Percentiles rank a stretch among this genome's conserved stretches.
Evolutionary conservation across 495 filamentous ascomycete species (phyloP).

Genomic region (Aspergillus taichungensis): DNA sequence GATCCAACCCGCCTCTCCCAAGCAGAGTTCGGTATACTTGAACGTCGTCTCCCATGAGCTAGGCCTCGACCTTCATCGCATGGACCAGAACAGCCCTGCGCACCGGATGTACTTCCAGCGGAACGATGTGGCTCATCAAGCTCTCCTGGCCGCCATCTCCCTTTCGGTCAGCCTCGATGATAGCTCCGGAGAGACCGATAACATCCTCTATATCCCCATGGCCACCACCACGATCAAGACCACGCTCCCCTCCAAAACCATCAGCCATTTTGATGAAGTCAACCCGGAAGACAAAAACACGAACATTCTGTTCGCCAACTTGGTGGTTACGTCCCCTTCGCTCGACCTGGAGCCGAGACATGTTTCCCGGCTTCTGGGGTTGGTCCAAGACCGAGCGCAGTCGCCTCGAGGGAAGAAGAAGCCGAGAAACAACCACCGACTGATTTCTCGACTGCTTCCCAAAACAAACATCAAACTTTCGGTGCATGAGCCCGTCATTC

Average conservation of each 20-base stretch:
- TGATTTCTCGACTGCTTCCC: constrained; percentile 85
- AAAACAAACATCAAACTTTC: constrained; percentile 94
- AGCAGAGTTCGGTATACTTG: constrained; percentile 62
- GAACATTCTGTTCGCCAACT: constrained; percentile 92
- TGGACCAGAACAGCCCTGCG: constrained; percentile 87
- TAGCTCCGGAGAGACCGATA: constrained; percentile 71
- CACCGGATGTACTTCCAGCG: constrained; percentile 99
- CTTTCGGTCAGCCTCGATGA: constrained; percentile 88
- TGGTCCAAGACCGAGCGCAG: constrained; percentile 52
- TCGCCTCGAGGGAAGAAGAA: constrained; percentile 39
- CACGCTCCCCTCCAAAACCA: constrained; percentile 88
- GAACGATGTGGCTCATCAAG: constrained; percentile 90
- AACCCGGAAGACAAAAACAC: constrained; percentile 82
- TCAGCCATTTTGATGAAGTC: constrained; percentile 65
- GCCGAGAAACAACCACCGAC: constrained; percentile 45
- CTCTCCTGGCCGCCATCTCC: constrained; percentile 82
- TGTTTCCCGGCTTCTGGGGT: constrained; percentile 73
- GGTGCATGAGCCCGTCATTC: constrained; percentile 88
- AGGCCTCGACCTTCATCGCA: constrained; percentile 82
- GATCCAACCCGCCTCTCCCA: constrained; percentile 54
- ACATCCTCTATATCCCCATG: constrained; percentile 93
- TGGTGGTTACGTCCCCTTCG: constrained; percentile 92
- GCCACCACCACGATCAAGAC: constrained; percentile 92
- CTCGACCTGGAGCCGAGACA: constrained; percentile 92
- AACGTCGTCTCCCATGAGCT: constrained; percentile 94